Percentiles rank a stretch among this genome's conserved stretches.
These are phyloP conservation scores for Ophiobolus disseminans DNA, from an alignment of 2,329 filamentous ascomycete species.

Conservation along the genomic window DNA sequence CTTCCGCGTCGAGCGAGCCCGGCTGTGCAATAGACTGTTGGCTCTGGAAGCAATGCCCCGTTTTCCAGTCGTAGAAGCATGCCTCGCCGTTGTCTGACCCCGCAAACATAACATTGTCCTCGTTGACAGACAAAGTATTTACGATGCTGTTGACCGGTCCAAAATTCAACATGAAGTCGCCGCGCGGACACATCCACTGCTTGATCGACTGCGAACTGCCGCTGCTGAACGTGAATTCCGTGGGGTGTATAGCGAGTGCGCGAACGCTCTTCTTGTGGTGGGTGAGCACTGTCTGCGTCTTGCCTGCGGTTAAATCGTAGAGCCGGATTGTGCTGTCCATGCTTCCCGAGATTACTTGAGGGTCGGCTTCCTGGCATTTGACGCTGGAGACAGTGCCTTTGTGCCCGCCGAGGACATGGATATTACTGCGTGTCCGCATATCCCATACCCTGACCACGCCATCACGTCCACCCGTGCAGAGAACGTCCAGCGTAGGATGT, in stretches of 20 bases:
- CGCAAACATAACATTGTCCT: constrained; percentile 93
- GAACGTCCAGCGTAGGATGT: constrained; percentile 93
- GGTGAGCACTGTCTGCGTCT: constrained; percentile 93
- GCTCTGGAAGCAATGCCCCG: constrained; percentile 87
- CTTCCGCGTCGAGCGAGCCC: constrained; percentile 90
- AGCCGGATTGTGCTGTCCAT: constrained; percentile 71
- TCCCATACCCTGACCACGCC: constrained; percentile 97
- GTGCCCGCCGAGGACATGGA: constrained; percentile 91
- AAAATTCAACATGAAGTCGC: constrained; percentile 99
- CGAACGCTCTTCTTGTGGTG: constrained; percentile 99
- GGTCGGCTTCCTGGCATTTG: constrained; percentile 93
- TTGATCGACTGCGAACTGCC: constrained; percentile 94
- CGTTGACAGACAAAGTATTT: constrained; percentile 91
- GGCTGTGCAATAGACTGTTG: constrained; percentile 93
- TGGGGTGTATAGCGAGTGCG: constrained; percentile 81
- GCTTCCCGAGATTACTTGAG: constrained; percentile 92
- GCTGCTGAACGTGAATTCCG: constrained; percentile 98
- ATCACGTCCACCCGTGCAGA: constrained; percentile 93
- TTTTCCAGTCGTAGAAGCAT: constrained; percentile 99
- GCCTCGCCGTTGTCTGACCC: constrained; percentile 96
- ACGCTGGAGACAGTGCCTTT: constrained; percentile 88
- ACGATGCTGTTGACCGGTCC: constrained; percentile 96
- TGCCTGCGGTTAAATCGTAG: constrained; percentile 95
- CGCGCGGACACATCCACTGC: constrained; percentile 98
- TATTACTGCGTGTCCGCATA: constrained; percentile 91